Conservation (phyloP, 2,329 filamentous ascomycete genomes). For the Remersonia thermophila region DNA sequence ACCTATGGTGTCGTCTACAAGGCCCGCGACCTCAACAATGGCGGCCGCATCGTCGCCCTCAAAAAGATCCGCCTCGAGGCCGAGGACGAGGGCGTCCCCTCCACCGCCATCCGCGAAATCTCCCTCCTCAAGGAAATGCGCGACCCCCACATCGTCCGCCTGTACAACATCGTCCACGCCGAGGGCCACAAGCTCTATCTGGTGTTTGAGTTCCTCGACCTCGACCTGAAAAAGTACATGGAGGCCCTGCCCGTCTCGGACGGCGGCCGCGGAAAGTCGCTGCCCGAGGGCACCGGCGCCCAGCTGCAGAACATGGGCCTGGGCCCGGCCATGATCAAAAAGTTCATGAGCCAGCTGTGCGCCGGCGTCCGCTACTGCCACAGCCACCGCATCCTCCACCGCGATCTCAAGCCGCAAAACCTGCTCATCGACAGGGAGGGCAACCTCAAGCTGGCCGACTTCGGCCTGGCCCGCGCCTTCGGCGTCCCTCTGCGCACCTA, state of each 20-base stretch:
- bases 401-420: conserved; percentile 79
- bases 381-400: conserved; percentile 70
- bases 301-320: conserved; percentile 56
- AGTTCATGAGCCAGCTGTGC: conserved; percentile 79
- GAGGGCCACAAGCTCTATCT: conserved; percentile 88
- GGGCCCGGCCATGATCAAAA: conserved; percentile 72
- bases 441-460: conserved; percentile 77
- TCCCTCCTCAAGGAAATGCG: conserved; percentile 87
- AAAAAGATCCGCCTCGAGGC: conserved; percentile 90
- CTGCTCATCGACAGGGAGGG: conserved; percentile 73
- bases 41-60: conserved; percentile 71
- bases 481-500: conserved; percentile 80
- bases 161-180: conserved; percentile 81
- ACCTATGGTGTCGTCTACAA: conserved; percentile 92
- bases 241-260: conserved; percentile 70
- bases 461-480: conserved; percentile 77
- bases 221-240: conserved; percentile 92
- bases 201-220: conserved; percentile 76
- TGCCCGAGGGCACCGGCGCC: conserved; percentile 59
- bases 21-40: conserved; percentile 65
- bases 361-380: conserved; percentile 76
- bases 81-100: conserved; percentile 82
- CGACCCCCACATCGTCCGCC: conserved; percentile 72
- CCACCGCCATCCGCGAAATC: conserved; percentile 83
- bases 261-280: conserved; percentile 66